Base-by-base conservation (phyloP, 2,329 filamentous ascomycete genomes). In the Ilyonectria robusta region DNA sequence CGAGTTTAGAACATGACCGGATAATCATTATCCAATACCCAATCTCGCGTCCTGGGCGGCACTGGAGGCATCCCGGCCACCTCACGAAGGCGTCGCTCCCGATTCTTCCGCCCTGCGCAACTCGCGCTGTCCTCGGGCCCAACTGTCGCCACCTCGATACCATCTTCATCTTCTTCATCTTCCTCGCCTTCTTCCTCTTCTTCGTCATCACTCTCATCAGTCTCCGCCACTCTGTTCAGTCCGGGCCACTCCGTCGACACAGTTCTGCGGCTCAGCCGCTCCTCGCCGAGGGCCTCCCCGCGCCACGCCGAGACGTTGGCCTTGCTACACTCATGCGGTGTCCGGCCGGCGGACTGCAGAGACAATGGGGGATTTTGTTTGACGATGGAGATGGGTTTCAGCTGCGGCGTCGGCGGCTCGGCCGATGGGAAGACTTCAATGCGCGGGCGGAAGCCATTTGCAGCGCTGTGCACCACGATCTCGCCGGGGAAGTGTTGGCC, bases 401-500 rank as follows among this genome's bases (percentile, higher is more conserved):
- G 15, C 47, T 29, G 3, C 42, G 42, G 46, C 10, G 31, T 5
- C 26, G 47, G 23, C 21, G 13, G 13, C 46, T 15, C 9, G 17
- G n/a, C 5, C 31, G 2, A 4, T 10, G 29, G n/a, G 31, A 53
- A 53, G 29, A 10, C 11, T n/a, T 53, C 29, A n/a, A 60, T 40
- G n/a, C 47, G 44, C 11, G 35, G 35, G 2, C 29, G 44, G 2
- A 40, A 13, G 4, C 10, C 8, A 4, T 11, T n/a, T 15, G 31
- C 31, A 9, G 23, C 40, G n/a, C 63, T 55, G 11, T 74, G 64
- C 1, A 72, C 47, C 1, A 72, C 19, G 1, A 74, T 21, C 17
- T 74, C 69, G 4, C 67, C 72, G 21, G 40, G 23, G 17, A 50
- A 53, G 21, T 61, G 65, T 29, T 57, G 26, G 3, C 56, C 65